Evolutionary conservation across 2,329 filamentous ascomycete genomes (phyloP), one percentile per base, ranked within the genome.

Genomic region (Ophiocordyceps unilateralis): DNA sequence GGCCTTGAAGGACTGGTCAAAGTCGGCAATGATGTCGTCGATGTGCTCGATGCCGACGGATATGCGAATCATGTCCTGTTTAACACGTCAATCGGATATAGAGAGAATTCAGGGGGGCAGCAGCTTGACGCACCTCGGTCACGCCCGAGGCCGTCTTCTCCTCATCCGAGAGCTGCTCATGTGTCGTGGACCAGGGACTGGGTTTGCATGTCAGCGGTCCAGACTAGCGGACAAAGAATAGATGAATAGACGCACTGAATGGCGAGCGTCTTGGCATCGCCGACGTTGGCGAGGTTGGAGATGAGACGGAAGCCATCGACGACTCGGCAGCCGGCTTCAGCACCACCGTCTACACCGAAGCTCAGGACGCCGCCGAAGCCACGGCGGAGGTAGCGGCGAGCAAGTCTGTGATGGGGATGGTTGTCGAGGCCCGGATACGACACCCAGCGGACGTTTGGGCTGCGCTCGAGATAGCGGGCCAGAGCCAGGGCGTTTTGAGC

Each of bases 21-120:
- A 95, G 64, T 96, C 89, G 53, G 79, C 82, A 56, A 94, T 91
- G 55, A 96, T 95, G 57, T 96, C 89, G 66, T 94, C 88, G 58
- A 96, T 93, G 61, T 95, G 87, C 67, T 96, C 89, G 1, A 83
- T 93, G 42, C 89, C 89, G 46, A 95, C 88, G 0, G 88, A 95
- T 56, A 96, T 91, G 48, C 89, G 83, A 62, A 96, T 94, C 34
- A 88, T 77, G 56, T 93, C 89, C 72, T 86, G 20, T 39, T 5
- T 19, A 38, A 21, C 10, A 12, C 19, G 19, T 38, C 19, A 38
- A 19, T 34, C 15, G 32, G n/a, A 7, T 2, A 14, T 17, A 5
- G 15, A 17, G 6, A 34, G 15, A n/a, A n/a, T n/a, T n/a, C n/a
- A n/a, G 32, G 15, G 15, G 15, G 32, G 17, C 4, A 5, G 5